Base-by-base conservation (phyloP, 2,329 filamentous ascomycete species). In the Fusarium staphyleae region DNA sequence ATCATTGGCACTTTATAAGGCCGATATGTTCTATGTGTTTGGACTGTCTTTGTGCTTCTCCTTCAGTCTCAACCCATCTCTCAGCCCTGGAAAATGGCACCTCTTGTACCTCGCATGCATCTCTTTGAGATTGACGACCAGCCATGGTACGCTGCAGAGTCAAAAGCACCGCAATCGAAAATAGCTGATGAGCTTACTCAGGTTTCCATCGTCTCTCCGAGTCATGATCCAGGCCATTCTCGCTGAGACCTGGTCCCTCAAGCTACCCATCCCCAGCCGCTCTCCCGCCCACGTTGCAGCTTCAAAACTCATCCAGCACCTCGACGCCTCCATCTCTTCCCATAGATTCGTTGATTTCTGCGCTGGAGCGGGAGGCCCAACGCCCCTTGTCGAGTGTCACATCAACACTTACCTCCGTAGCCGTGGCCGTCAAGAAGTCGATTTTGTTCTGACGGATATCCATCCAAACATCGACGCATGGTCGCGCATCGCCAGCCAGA, bases 51-150 rank as follows among this genome's bases (percentile, higher is more conserved):
- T 24, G 19, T 22, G 19, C 19, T 4, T 24, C 22, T 24, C 22
- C 9, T 6, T 4, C 22, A 24, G 7, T 8, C 9, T 8, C 9
- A 24, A 7, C 7, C 2, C 22, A 8, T 7, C 5, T 3, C 5
- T 62, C 19, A 9, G 2, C 14, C 19, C 11, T 28, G 6, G 9
- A 29, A 2, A 18, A 32, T 43, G 40, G 0, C 24, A 10, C 40
- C 16, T 32, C 9, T 43, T n/a, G 8, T 32, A 14, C 40, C 28
- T 15, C 40, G 40, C 15, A 15, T 32, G 28, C 40, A 43, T 11
- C 28, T 43, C 5, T 32, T 43, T 22, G 26, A 43, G 29, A 24
- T 43, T 7, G 15, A 43, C 6, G 40, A 43, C 15, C 28, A 43
- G 10, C 13, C 40, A 32, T 43, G 40, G 40, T 32, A 3, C n/a